These are phyloP conservation scores for Ceratonia siliqua DNA, from an alignment of 306 rosid species.

Conservation along the genomic window DNA sequence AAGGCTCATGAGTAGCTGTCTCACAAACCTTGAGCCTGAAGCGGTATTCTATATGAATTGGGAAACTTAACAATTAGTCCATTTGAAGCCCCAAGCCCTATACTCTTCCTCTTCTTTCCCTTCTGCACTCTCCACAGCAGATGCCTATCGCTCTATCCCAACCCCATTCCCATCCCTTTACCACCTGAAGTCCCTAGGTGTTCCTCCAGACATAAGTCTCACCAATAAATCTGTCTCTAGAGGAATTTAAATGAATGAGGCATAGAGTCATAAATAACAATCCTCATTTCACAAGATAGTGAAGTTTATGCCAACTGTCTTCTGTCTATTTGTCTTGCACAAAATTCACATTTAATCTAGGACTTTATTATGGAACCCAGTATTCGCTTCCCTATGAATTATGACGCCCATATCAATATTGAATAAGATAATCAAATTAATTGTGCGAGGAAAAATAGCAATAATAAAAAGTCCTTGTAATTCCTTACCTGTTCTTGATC, in stretches of 20 bases:
- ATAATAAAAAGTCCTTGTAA: conserved; percentile 27
- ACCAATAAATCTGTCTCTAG: not conserved
- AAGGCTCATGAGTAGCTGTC: not conserved
- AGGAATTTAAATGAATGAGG: conserved; percentile 14
- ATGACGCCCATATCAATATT: conserved; percentile 16
- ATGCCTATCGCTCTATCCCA: conserved; percentile 16
- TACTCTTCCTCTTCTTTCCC: not conserved
- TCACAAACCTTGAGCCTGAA: conserved; percentile 15
- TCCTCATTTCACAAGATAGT: conserved; percentile 18
- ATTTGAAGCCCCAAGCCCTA: not conserved
- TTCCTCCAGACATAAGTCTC: not conserved
- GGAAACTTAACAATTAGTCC: not conserved
- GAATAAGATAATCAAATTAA: not conserved
- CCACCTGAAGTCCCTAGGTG: not conserved
- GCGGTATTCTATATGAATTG: not conserved
- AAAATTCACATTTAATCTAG: not conserved
- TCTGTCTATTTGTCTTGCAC: not conserved
- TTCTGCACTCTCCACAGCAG: conserved; percentile 2
- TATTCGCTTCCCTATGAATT: conserved; percentile 27
- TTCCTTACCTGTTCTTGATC: conserved; percentile 68
- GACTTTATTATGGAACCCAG: not conserved
- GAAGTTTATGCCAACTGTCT: conserved; percentile 17
- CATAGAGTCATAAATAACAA: not conserved
- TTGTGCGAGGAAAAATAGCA: not conserved
- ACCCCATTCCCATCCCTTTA: conserved; percentile 21